These are phyloP conservation scores for Salvia miltiorrhiza DNA, from an alignment of 257 asterid species.

Conservation along the genomic window DNA sequence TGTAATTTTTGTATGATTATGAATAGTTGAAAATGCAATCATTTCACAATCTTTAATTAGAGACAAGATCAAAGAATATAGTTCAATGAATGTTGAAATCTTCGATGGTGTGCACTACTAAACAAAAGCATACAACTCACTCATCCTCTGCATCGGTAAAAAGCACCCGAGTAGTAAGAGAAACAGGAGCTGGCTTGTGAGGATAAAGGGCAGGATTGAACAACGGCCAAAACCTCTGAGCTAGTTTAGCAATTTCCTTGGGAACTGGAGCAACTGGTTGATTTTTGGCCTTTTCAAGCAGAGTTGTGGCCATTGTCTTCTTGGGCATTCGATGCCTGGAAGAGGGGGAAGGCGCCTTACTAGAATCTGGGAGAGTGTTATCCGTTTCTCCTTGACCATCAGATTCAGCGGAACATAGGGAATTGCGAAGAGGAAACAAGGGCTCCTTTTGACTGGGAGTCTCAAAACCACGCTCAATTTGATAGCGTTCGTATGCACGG, in stretches of 20 bases:
- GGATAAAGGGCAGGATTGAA: slow-evolving; percentile 93
- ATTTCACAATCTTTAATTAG: slow-evolving; percentile 9
- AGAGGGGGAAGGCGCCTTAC: slow-evolving; percentile 31
- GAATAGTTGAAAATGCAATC: slow-evolving; percentile 1
- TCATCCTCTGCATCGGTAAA: slow-evolving; percentile 96
- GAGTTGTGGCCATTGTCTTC: slow-evolving; percentile 82
- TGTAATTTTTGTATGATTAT: slow-evolving; percentile 1
- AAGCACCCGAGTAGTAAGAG: slow-evolving; percentile 81
- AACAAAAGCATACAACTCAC: slow-evolving; percentile 72
- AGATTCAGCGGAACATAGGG: slow-evolving; percentile 40
- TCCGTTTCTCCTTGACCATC: slow-evolving; percentile 45
- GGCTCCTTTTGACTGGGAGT: slow-evolving; percentile 55
- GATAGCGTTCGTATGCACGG: slow-evolving; percentile 45
- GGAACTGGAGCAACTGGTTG: slow-evolving; percentile 83
- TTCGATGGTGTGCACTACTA: slow-evolving; percentile 22
- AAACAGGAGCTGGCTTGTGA: slow-evolving; percentile 80
- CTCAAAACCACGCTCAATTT: slow-evolving; percentile 49
- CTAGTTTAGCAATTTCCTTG: slow-evolving; percentile 73
- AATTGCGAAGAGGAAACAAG: slow-evolving; percentile 60
- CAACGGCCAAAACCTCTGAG: slow-evolving; percentile 75
- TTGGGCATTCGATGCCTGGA: slow-evolving; percentile 40
- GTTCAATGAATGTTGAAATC: slow-evolving; percentile 12
- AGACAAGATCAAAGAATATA: not conserved
- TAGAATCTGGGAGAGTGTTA: slow-evolving; percentile 34
- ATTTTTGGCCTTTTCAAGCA: slow-evolving; percentile 76